Percentiles rank a stretch among this genome's conserved stretches.
Evolutionary conservation across 2,329 filamentous ascomycete genomes (phyloP).

Genomic region (Didymella glomerata): DNA sequence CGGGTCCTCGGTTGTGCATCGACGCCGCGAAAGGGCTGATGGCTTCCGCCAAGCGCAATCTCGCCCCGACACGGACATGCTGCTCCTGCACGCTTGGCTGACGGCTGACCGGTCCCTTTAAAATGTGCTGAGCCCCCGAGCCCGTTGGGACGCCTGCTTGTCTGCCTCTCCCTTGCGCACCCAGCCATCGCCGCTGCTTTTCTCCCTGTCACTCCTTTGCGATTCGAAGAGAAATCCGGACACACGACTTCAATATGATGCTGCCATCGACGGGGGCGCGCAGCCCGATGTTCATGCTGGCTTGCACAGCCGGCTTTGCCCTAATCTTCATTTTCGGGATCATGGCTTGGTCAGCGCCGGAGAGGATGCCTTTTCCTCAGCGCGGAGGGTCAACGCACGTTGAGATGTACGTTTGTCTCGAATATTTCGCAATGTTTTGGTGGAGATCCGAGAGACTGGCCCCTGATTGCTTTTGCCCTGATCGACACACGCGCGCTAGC

Average conservation of each 20-base stretch:
- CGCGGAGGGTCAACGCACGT: conserved; percentile 27
- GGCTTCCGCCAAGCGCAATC: conserved; percentile 38
- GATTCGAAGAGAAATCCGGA: conserved; percentile 9
- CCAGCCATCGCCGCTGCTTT: conserved; percentile 17
- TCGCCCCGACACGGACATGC: conserved; percentile 28
- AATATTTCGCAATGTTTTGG: background rate
- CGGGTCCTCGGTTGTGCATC: conserved; percentile 22
- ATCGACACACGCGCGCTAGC: conserved; percentile 2
- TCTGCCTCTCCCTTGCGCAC: conserved; percentile 27
- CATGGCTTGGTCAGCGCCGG: conserved; percentile 46
- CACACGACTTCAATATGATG: conserved; percentile 36
- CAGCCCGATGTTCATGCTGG: conserved; percentile 44
- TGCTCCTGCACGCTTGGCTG: conserved; percentile 36
- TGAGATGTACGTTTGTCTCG: conserved; percentile 36
- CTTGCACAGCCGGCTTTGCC: conserved; percentile 42
- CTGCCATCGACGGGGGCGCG: conserved; percentile 43
- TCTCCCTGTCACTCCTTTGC: conserved; percentile 22
- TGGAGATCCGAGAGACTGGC: background rate
- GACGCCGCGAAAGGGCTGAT: conserved; percentile 27
- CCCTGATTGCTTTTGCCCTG: conserved; percentile 1
- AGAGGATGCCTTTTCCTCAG: conserved; percentile 36
- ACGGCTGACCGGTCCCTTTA: conserved; percentile 34
- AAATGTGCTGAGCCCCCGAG: conserved; percentile 36
- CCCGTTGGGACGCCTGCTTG: conserved; percentile 16
- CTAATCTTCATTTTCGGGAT: conserved; percentile 48